phyloP scores from a whole-genome alignment of 2,329 filamentous ascomycete genomes.

The Rhytidhysteron rufulum region DNA sequence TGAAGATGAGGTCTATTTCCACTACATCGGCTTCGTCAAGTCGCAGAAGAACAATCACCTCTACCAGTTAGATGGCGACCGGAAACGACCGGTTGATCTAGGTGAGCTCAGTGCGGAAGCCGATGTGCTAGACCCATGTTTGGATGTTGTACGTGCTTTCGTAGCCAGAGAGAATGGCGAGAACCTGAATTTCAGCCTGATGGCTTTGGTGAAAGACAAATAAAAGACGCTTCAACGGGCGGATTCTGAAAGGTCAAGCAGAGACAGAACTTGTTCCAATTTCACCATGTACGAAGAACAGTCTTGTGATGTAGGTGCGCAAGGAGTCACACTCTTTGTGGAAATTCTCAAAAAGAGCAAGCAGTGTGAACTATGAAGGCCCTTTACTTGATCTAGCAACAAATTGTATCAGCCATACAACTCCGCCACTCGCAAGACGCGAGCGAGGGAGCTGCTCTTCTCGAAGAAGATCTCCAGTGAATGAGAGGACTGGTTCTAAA shows the following conservation, averaged over 20 bases:
- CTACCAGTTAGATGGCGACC: slow-evolving; percentile 28
- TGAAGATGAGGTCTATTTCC: slow-evolving; percentile 31
- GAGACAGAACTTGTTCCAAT: too few species aligned
- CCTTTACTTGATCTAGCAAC: slow-evolving; percentile 48
- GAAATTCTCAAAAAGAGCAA: slow-evolving; percentile 42
- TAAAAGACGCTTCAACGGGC: too few species aligned
- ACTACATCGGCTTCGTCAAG: slow-evolving; percentile 32
- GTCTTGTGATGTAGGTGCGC: slow-evolving; percentile 50
- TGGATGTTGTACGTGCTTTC: slow-evolving; percentile 19
- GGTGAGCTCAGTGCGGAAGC: slow-evolving; percentile 14
- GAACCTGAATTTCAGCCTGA: slow-evolving; percentile 26
- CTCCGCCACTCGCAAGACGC: slow-evolving; percentile 45
- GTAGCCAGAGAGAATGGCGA: slow-evolving; percentile 11
- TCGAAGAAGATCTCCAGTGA: slow-evolving; percentile 42
- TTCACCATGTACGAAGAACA: too few species aligned
- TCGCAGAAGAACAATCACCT: slow-evolving; percentile 20
- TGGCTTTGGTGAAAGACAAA: slow-evolving; percentile 14
- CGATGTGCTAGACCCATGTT: slow-evolving; percentile 18
- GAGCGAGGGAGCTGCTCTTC: slow-evolving; percentile 41
- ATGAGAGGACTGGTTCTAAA: too few species aligned
- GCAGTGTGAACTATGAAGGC: slow-evolving; percentile 55
- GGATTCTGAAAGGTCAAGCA: too few species aligned
- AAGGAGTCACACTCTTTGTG: slow-evolving; percentile 51
- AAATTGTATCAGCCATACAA: slow-evolving; percentile 38
- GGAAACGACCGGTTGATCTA: slow-evolving; percentile 29